These are phyloP conservation scores for Paratinospora sagittata DNA, from an alignment of 164 flowering plant species.

Conservation along the genomic window DNA sequence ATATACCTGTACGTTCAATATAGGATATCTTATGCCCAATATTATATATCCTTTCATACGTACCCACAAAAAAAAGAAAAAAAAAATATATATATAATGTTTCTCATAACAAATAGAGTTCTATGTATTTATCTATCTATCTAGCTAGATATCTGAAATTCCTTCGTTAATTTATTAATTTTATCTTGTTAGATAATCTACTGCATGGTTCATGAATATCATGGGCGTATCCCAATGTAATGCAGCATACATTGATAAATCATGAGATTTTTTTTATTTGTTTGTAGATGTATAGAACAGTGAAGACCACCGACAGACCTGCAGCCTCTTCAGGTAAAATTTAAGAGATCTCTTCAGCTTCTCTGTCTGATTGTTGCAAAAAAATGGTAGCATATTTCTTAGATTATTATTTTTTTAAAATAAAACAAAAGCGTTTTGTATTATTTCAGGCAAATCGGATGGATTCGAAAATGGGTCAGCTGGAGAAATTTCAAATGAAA, in stretches of 20 bases:
- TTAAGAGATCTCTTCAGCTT: background rate
- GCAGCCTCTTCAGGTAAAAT: conserved; percentile 77
- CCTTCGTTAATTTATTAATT: background rate
- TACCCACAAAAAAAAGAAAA: background rate
- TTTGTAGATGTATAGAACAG: conserved; percentile 92
- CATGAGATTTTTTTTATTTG: background rate
- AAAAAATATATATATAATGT: background rate
- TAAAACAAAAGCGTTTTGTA: background rate
- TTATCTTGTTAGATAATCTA: background rate
- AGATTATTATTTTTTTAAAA: too few species aligned
- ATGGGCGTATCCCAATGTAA: background rate
- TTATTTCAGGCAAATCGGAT: conserved; percentile 52
- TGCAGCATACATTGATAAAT: too few species aligned
- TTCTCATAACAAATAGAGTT: background rate
- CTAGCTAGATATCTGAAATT: too few species aligned
- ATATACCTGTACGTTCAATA: conserved; percentile 2
- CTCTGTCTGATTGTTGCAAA: background rate
- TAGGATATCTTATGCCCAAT: too few species aligned
- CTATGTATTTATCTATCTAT: background rate
- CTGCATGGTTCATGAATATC: background rate
- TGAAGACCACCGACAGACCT: conserved; percentile 89
- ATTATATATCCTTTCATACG: background rate
- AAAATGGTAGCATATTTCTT: background rate
- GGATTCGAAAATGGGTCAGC: conserved; percentile 70
- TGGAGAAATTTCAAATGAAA: conserved; percentile 71